Evolutionary conservation across 1,284 basidiomycete genomes (phyloP), one percentile per base, ranked within the genome.

Genomic region (Boletus subluridellus): DNA sequence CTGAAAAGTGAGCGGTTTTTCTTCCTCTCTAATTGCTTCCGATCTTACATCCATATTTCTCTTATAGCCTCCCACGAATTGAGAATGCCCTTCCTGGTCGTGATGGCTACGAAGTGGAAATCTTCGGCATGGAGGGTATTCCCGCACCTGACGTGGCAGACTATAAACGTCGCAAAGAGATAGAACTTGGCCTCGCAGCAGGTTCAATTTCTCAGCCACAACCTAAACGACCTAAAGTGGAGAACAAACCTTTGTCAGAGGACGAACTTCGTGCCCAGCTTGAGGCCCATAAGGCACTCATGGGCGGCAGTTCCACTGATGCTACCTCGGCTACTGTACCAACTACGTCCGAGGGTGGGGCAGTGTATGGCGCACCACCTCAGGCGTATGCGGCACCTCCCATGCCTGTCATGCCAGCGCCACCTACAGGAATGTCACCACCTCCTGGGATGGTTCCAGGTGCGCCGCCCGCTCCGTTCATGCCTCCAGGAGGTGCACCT

Each of bases 91-190:
- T 99, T 0, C 95, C 95, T 3, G 96, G 95, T 10, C 86, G 97
- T 44, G 96, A 98, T 76, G 94, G 95, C 2, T 98, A 98, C 70
- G 96, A 98, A 73, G 90, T 99, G 53, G 97, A 99, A 75, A 99
- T 99, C 59, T 99, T 98, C 69, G 96, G 97, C 30, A 99, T 99
- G 97, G 95, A 96, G 72, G 96, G 96, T 60, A 94, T 98, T 57
- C 95, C 95, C 6, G 91, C 90, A 7, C 91, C 92, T 41, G 96
- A 98, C 73, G 83, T 97, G 34, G 93, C 89, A 32, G 95, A 96
- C 74, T 99, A 96, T 83, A 95, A 94, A 72, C 89, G 92, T 58
- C 86, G 90, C 68, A 97, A 94, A 73, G 94, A 95, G 73, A 89
- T 94, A 61, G 94, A 96, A 71, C 83, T 93, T 11, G 95, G 95